Evolutionary conservation across 306 rosid genomes (phyloP).

Genomic region (Quercus mongolica): DNA sequence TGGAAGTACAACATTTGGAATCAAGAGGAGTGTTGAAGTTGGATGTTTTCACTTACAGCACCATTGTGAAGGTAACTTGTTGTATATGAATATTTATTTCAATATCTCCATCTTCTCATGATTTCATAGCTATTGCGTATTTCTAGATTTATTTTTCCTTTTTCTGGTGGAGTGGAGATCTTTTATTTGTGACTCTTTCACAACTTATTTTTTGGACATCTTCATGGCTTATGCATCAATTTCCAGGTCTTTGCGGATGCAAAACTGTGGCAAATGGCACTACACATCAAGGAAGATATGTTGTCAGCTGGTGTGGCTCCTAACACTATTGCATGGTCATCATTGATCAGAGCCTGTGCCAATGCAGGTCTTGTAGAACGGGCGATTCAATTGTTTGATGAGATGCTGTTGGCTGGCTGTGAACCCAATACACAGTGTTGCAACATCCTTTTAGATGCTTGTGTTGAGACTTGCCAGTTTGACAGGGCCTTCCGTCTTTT

Average conservation of each 20-base stretch:
- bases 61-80: constrained; percentile 75
- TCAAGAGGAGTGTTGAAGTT: constrained; percentile 67
- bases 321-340: constrained; percentile 83
- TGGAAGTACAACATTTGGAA: constrained; percentile 78
- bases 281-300: constrained; percentile 84
- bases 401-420: constrained; percentile 79
- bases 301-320: constrained; percentile 74
- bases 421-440: constrained; percentile 91
- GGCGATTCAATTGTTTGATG: constrained; percentile 82
- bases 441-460: constrained; percentile 86
- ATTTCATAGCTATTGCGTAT: constrained; percentile 14
- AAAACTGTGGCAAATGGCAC: constrained; percentile 84
- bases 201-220: constrained; percentile 10
- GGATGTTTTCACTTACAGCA: constrained; percentile 97
- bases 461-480: constrained; percentile 90
- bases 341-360: constrained; percentile 91
- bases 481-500: constrained; percentile 93
- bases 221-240: constrained; percentile 26
- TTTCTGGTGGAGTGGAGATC: background rate
- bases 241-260: constrained; percentile 88
- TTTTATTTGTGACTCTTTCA: background rate
- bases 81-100: constrained; percentile 7
- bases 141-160: constrained; percentile 9
- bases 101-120: background rate
- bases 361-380: constrained; percentile 90